Base-by-base conservation (phyloP, 2,329 filamentous ascomycete species). In the Monilinia vaccinii-corymbosi region DNA sequence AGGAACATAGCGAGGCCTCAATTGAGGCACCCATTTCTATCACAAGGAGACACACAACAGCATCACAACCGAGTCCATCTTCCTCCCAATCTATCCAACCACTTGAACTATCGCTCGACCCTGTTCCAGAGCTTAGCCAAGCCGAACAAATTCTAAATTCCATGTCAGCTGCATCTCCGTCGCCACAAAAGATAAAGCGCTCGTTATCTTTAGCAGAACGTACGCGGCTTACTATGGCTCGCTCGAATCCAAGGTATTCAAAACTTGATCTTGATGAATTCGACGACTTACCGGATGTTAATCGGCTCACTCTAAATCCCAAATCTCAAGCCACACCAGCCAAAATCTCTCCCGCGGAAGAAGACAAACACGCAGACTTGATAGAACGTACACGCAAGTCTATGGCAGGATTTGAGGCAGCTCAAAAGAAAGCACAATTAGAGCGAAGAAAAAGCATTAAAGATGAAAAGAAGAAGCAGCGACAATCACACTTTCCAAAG, bases 221-320 rank as follows among this genome's bases (percentile, higher is more conserved):
- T 51, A 95, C 92, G 0, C 84, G 88, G 21, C 79, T 91, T 58
- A 91, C 89, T 21, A 93, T 96, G 85, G 83, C 86, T 0, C 78
- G 84, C 3, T 80, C 83, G 1, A 73, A 72, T 18, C 68, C 66
- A 4, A 64, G 70, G 38, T 64, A 70, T 58, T 49, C 66, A 16
- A 44, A 44, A 23, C 18, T 31, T 13, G 56, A 72, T 66, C 9
- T 73, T n/a, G 66, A 71, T 8, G 67, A 69, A 2, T 67, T 67
- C 0, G 71, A 71, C 1, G 45, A 63, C 18, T 70, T 74, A 4
- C 63, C 67, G 10, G 64, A 70, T 21, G 53, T 68, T 8, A 63
- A 65, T 3, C 64, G 66, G 16, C 62, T 70, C 2, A 55, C 65
- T 13, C 56, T 68, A 34, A 68, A 67, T 11, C 53, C 67, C 1